phyloP scores from a whole-genome alignment of 768 basidiomycete species.

The Mycena metata region DNA sequence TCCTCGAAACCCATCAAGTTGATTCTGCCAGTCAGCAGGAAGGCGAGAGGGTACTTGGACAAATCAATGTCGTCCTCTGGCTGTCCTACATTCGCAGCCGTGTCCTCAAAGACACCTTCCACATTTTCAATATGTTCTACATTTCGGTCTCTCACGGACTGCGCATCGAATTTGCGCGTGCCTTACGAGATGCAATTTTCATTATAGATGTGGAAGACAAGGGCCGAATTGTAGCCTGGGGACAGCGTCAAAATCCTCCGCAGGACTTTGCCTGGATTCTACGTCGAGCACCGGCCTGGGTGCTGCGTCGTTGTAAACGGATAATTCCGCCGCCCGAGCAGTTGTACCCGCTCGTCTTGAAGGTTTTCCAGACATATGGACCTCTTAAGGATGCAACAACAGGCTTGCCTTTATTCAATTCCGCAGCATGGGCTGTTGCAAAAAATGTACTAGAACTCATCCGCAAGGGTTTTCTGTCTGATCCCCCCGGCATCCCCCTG shows the following conservation, averaged over 20 bases:
- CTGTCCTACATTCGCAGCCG: slow-evolving; percentile 10
- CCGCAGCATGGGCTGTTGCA: slow-evolving; percentile 46
- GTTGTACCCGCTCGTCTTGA: slow-evolving; percentile 44
- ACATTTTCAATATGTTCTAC: slow-evolving; percentile 38
- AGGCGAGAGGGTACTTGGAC: too few relatives aligned
- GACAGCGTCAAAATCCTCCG: neutral
- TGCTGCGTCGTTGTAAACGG: slow-evolving; percentile 43
- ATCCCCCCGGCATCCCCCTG: slow-evolving; percentile 37
- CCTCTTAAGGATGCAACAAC: slow-evolving; percentile 50
- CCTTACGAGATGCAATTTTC: slow-evolving; percentile 39
- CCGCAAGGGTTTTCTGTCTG: slow-evolving; percentile 38
- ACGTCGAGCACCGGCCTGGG: slow-evolving; percentile 38
- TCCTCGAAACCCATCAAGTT: too few relatives aligned
- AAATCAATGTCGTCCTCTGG: too few relatives aligned
- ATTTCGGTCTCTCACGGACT: slow-evolving; percentile 39
- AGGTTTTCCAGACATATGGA: slow-evolving; percentile 49
- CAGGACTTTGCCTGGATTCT: slow-evolving; percentile 3
- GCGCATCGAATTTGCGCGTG: slow-evolving; percentile 34
- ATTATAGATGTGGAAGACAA: slow-evolving; percentile 38
- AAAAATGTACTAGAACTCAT: slow-evolving; percentile 49
- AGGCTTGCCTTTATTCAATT: slow-evolving; percentile 46
- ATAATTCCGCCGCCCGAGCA: slow-evolving; percentile 50
- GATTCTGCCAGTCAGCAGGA: too few relatives aligned
- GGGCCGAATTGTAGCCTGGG: slow-evolving; percentile 6
- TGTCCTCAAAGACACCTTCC: slow-evolving; percentile 34